Base-by-base conservation (phyloP, 306 rosid species). In the Cicer arietinum region DNA sequence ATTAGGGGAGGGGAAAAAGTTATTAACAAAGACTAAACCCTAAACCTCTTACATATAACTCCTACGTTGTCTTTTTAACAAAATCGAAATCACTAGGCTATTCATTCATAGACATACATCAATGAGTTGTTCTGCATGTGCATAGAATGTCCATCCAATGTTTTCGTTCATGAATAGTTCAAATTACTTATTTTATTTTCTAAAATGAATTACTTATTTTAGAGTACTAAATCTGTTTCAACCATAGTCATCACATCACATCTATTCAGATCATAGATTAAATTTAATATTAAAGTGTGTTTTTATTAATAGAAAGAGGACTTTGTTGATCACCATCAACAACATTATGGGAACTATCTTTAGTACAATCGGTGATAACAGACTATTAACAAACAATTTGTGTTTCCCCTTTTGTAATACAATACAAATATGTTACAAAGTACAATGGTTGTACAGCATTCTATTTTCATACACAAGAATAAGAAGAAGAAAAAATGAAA, bases 391-490 rank as follows among this genome's bases (percentile, higher is more conserved):
- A 30, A 30, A 30, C 37, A 30, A 30, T 30, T 30, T 30, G 74
- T 63, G 17, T 22, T 44, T 17, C 43, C 2, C 22, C 56, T 45
- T 75, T 48, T 73, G 67, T 52, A 51, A 71, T 66, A 58, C 67
- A 54, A 54, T 47, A 66, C 10, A 73, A 57, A 73, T 58, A 60
- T 69, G 25, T 30, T 67, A 54, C 57, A 52, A 43, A 74, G n/a
- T 77, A 77, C 77, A 84, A 48, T 30, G 18, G 25, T 50, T 77
- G 67, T 79, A 77, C 81, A 69, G 22, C 39, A 68, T 16, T 44
- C 75, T 63, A 41, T 79, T 44, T 48, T 79, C 59, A 51, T 73
- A 58, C 75, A 81, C 87, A 80, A 58, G 65, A 80, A 74, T 13
- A 76, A 83, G 68, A 22, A 80, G 39, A 46, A 82, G 14, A 75